Base-by-base conservation (phyloP, 78 protist species). In the Chrysochromulina tobinii region DNA sequence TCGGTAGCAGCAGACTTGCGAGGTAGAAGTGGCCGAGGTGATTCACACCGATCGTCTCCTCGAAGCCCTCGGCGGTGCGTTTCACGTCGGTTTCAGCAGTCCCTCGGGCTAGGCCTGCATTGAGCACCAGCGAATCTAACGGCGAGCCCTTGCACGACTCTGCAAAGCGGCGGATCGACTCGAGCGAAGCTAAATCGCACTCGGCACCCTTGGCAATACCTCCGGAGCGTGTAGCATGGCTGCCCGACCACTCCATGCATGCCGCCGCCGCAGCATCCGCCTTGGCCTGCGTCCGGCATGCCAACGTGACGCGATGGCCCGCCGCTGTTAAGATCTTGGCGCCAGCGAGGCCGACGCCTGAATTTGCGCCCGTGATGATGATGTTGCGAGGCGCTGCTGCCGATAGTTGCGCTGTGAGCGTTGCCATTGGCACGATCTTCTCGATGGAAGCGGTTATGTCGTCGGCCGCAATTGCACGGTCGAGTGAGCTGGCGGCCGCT, bases 21-120 rank as follows among this genome's bases (percentile, higher is more conserved):
- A 90, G 93, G 18, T 55, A 17, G 48, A 90, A 90, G 59, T 79
- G 93, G 48, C 93, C 93, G 4, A 90, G 57, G 48, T 90, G 93
- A 59, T 90, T 90, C 21, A 38, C 21, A 50, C 89, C 93, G 50
- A 90, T 1, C 15, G 86, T 85, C 17, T 3, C 17, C 85, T 90
- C 93, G 23, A 67, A 90, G n/a, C 89, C 93, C 38, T 90, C 89
- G 23, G 12, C 20, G 15, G 87, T 51, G 51, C 64, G 66, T 12
- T 2, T 14, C 12, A 21, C 50, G 21, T 79, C 61, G 11, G 81
- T 12, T 0, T 54, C n/a, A 0, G 38, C 59, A 8, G 57, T 50
- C 55, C 27, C 27, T 6, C 5, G 83, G 12, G 55, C 57, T 0
- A 79, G 27, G 48, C 59, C 87, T 0, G 87, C 87, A 17, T 79